These are phyloP conservation scores for Rauvolfia tetraphylla DNA, from an alignment of 257 asterid genomes.

Conservation along the genomic window DNA sequence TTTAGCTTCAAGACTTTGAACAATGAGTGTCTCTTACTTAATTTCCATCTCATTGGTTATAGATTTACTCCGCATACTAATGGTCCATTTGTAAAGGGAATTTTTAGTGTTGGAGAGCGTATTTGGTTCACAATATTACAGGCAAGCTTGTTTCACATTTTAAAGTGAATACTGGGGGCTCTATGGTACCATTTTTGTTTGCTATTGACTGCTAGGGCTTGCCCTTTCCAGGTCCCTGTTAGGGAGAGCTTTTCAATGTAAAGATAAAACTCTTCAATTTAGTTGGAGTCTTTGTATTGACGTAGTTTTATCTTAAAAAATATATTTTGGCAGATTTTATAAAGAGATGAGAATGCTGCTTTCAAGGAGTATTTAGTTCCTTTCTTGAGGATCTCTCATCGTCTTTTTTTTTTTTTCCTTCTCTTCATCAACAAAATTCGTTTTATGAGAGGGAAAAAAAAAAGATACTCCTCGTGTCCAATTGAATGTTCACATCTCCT, in stretches of 20 bases:
- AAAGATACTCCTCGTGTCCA: too few relatives aligned
- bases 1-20: neutral
- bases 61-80: neutral
- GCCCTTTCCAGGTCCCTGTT: neutral
- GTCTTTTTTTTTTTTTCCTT: too few relatives aligned
- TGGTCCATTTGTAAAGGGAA: neutral
- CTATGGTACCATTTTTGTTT: neutral
- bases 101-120: neutral
- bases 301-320: neutral
- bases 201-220: neutral
- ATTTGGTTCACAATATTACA: neutral
- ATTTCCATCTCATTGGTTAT: neutral
- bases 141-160: neutral
- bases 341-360: neutral
- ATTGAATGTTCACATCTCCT: too few relatives aligned
- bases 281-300: neutral
- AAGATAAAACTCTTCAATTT: neutral
- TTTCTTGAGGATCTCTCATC: too few relatives aligned
- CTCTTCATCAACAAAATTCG: too few relatives aligned
- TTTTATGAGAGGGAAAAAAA: too few relatives aligned
- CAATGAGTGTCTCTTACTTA: neutral
- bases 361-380: too few relatives aligned
- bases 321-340: too few relatives aligned
- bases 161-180: neutral
- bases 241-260: neutral